Evolutionary conservation across 768 basidiomycete genomes (phyloP).

Genomic region (Boletus patriciae): DNA sequence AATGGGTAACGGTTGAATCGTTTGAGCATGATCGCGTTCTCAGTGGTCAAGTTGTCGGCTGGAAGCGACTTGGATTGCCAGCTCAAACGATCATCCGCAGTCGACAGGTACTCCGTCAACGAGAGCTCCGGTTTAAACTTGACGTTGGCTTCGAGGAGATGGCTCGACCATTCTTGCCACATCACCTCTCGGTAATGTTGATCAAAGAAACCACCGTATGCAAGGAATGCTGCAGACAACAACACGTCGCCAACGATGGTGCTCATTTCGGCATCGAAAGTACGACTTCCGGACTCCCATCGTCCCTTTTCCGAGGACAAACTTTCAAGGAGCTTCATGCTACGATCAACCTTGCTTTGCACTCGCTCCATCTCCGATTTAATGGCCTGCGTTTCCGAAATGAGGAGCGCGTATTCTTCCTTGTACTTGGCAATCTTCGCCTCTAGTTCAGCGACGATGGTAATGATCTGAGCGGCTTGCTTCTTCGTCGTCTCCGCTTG

Average conservation of each 20-base stretch:
- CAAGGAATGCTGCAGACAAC: conserved; percentile 92
- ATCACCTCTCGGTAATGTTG: conserved; percentile 96
- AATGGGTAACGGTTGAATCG: conserved; percentile 97
- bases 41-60: conserved; percentile 91
- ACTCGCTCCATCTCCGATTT: conserved; percentile 98
- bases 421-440: conserved; percentile 92
- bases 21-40: conserved; percentile 99
- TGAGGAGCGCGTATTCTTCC: conserved; percentile 94
- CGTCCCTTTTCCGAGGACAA: conserved; percentile 91
- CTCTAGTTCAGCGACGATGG: conserved; percentile 91
- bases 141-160: conserved; percentile 85
- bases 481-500: conserved; percentile 96
- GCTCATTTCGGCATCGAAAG: conserved; percentile 97
- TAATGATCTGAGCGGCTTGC: conserved; percentile 85
- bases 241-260: conserved; percentile 97
- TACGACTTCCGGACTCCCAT: conserved; percentile 93
- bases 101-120: conserved; percentile 93
- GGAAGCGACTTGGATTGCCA: conserved; percentile 98
- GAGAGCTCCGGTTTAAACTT: conserved; percentile 92
- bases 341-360: conserved; percentile 94
- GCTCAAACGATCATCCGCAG: conserved; percentile 90
- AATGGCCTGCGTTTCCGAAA: conserved; percentile 96
- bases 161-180: conserved; percentile 94
- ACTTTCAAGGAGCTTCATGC: conserved; percentile 92
- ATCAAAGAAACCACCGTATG: conserved; percentile 98